Conservation (phyloP, 495 filamentous ascomycete genomes). For the Venustampulla echinocandica region DNA sequence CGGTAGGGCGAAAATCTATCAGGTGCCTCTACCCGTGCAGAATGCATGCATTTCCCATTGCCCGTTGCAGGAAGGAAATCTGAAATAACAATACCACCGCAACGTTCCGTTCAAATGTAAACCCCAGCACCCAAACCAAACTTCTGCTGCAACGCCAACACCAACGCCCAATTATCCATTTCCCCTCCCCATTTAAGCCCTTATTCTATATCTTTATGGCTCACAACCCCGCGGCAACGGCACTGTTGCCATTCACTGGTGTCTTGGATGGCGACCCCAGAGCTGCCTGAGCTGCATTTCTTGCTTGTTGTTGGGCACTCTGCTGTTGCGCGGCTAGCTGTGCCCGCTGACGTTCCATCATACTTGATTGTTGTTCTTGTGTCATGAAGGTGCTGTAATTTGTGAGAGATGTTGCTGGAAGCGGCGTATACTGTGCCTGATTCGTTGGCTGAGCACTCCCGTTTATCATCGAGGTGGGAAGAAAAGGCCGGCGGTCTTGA, state of each 20-base stretch:
- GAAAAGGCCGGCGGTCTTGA: constrained; percentile 11
- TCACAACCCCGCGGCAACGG: constrained; percentile 17
- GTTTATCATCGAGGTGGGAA: constrained; percentile 15
- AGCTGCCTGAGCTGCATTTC: constrained; percentile 20
- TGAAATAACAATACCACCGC: too few species aligned
- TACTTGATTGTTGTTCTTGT: constrained; percentile 17
- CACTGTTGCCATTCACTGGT: constrained; percentile 14
- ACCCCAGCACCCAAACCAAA: background rate
- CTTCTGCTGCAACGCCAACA: background rate
- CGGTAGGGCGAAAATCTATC: too few species aligned
- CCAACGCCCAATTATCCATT: background rate
- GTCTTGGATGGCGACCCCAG: constrained; percentile 13
- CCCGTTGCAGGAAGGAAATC: too few species aligned
- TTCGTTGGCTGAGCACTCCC: constrained; percentile 10
- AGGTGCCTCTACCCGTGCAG: background rate
- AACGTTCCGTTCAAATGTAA: too few species aligned
- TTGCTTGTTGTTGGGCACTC: constrained; percentile 17
- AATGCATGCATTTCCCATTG: too few species aligned
- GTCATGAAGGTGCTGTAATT: constrained; percentile 22
- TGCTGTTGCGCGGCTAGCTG: constrained; percentile 20
- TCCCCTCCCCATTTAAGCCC: too few species aligned
- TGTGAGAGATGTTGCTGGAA: constrained; percentile 1
- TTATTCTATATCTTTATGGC: background rate
- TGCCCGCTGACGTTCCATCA: constrained; percentile 23
- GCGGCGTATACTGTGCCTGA: constrained; percentile 10